Base-by-base conservation (phyloP, 2,329 filamentous ascomycete species). In the Alternaria sp. region DNA sequence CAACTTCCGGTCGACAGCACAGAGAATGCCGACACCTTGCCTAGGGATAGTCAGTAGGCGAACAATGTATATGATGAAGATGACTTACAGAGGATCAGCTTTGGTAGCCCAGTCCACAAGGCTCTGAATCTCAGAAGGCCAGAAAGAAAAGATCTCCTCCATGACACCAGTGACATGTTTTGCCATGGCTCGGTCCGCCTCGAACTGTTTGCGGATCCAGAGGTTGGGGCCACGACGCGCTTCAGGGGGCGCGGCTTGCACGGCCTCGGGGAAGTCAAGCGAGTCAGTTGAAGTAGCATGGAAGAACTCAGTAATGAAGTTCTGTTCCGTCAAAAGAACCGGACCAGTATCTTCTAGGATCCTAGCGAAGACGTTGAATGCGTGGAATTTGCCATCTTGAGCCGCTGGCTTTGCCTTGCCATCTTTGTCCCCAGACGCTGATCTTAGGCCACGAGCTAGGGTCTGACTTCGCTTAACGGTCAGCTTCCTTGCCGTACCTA, bases 271-370 rank as follows among this genome's bases (percentile, higher is more conserved):
- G 75, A 97, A 98, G 75, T 97, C 94, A 15, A 87, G 81, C 36
- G 89, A 90, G 72, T 93, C 90, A 26, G 95, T 85, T 2, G 93
- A 96, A n/a, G 91, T 92, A 25, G 96, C 89, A 72, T 98, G 95
- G 86, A 98, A 98, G 79, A 97, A 96, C 71, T 97, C 93, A n/a
- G 97, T 90, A 52, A 97, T 85, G 76, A 98, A 99, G 77, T 97
- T 98, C 78, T 99, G 95, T 81, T 99, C 96, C 78, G 95, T 94
- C 70, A 93, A 90, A 62, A 97, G 89, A 59, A 97, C 86, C 6
- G 91, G 92, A 47, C 94, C 83, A 67, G 96, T 88, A 73, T 97
- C 93, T 61, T 96, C 91, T 65, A 97, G 82, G 12, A 93, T 89
- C 40, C 89, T 90, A 0, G 88, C 86, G 79, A 98, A 97, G 3